Evolutionary conservation across 2,329 filamentous ascomycete species (phyloP), one percentile per base, ranked within the genome.

Genomic region (Microcera coccophila): DNA sequence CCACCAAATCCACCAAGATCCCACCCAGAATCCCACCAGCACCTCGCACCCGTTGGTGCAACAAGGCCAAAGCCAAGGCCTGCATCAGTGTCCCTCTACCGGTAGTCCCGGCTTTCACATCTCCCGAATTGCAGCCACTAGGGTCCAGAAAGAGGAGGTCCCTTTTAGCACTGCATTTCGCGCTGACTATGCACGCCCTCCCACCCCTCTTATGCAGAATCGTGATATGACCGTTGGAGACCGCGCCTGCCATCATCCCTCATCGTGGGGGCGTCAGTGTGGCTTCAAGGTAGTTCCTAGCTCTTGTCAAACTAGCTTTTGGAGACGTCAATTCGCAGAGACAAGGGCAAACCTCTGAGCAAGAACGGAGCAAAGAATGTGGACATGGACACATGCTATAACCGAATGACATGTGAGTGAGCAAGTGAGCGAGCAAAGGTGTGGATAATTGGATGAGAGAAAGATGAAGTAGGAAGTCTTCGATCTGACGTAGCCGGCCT

Each of bases 401-500:
- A 22, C 38, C 26, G 35, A n/a, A n/a, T n/a, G n/a, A n/a, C n/a
- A n/a, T 20, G 26, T 34, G 32, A 20, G 16, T 35, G 12, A 4
- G 24, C 40, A 38, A 49, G 28, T 41, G 43, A 45, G 36, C 35
- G 40, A 48, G 46, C 45, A 7, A 26, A 12, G 22, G 7, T 26
- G 7, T 12, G 22, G 7, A 7, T 26, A 12, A 26, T 12, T 26
- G 22, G 12, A 26, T 26, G 22, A 26, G 22, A 26, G 22, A 26
- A 26, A 26, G 22, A 7, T 26, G 22, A 12, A 7, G 22, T 7
- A 26, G 22, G 7, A 12, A 26, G 22, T 26, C 39, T 39, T 42
- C 31, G n/a, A 28, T 35, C 28, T 49, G 53, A 50, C 45, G 37
- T 52, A 52, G n/a, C 48, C 49, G 32, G 38, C 31, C 48, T n/a